A percentile compares a stretch with the other conserved stretches of the same genome.
These are phyloP conservation scores for Kingdonia uniflora DNA, from an alignment of 164 flowering plant species.

Conservation along the genomic window DNA sequence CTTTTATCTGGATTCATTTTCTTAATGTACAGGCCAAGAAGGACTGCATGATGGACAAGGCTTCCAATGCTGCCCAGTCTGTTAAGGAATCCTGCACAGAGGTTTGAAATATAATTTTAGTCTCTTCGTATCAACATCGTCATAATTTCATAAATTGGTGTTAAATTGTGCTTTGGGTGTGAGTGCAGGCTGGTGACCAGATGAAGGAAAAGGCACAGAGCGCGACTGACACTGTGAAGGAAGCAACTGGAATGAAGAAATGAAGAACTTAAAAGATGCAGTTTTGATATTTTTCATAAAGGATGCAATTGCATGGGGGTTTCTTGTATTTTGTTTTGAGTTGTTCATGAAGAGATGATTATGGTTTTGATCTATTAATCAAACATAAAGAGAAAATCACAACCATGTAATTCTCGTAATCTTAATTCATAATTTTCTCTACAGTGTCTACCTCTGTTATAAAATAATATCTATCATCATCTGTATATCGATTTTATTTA, in stretches of 20 bases:
- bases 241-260: conserved; percentile 31
- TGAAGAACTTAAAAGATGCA: conserved; percentile 11
- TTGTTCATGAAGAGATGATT: background rate
- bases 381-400: too few species aligned
- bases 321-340: background rate
- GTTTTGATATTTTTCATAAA: background rate
- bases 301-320: background rate
- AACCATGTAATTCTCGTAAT: too few species aligned
- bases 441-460: too few species aligned
- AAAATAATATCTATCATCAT: too few species aligned
- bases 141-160: background rate
- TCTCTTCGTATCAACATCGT: background rate
- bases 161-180: background rate
- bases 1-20: background rate
- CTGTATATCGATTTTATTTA: too few species aligned
- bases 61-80: conserved; percentile 28
- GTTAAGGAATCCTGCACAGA: conserved; percentile 36
- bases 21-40: conserved; percentile 28
- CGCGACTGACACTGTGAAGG: conserved; percentile 33
- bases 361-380: background rate
- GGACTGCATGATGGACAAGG: conserved; percentile 30
- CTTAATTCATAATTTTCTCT: too few species aligned
- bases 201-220: conserved; percentile 30
- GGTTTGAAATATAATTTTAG: conserved; percentile 12
- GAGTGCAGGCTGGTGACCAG: conserved; percentile 27